Percentiles rank a stretch among this genome's conserved stretches.
Evolutionary conservation across 140 eudicot genomes (phyloP).

Genomic region (Senecio squalidus): DNA sequence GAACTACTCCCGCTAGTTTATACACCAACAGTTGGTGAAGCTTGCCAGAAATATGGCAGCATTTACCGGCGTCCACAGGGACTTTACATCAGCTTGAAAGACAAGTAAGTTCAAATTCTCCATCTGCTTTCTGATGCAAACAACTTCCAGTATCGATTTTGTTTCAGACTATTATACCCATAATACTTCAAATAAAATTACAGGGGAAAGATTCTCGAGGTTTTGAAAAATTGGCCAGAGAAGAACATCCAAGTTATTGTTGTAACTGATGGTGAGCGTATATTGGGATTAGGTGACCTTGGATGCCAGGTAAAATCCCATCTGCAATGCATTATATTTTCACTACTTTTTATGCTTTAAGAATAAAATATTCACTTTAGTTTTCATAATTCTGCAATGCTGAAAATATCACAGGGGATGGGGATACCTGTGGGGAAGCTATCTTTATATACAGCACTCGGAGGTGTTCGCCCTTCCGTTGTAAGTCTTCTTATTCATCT

Average conservation of each 20-base stretch:
- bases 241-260: conserved; percentile 73
- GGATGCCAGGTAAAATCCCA: conserved; percentile 66
- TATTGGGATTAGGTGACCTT: conserved; percentile 81
- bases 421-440: conserved; percentile 85
- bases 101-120: conserved; percentile 38
- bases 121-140: neutral
- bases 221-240: conserved; percentile 81
- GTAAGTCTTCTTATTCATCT: conserved; percentile 45
- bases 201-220: conserved; percentile 78
- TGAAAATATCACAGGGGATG: conserved; percentile 54
- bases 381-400: neutral
- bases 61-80: conserved; percentile 78
- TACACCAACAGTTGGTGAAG: conserved; percentile 75
- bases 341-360: too few relatives aligned
- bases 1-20: conserved; percentile 70
- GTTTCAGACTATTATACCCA: too few relatives aligned
- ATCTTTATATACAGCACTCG: conserved; percentile 74
- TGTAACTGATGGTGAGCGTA: conserved; percentile 89
- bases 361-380: neutral
- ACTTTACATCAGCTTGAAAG: conserved; percentile 62
- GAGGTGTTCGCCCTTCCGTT: conserved; percentile 81
- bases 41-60: conserved; percentile 80
- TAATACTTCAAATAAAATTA: too few relatives aligned
- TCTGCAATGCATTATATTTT: neutral
- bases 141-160: neutral